These are phyloP conservation scores for Syzygium aqueum DNA, from an alignment of 345 rosid species.

Conservation along the genomic window DNA sequence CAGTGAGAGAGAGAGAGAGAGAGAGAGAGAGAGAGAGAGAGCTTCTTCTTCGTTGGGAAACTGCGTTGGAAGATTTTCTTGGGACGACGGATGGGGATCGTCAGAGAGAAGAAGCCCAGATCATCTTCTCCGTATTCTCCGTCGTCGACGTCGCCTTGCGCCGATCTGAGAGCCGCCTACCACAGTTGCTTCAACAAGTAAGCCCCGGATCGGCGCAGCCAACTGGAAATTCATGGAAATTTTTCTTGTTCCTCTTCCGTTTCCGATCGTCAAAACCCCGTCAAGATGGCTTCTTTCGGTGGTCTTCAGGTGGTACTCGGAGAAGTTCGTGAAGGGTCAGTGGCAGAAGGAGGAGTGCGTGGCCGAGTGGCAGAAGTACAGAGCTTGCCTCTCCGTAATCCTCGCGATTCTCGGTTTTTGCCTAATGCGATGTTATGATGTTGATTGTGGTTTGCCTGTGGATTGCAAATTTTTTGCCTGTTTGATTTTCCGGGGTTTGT, in stretches of 20 bases:
- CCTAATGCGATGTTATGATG: neutral
- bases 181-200: conserved; percentile 80
- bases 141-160: conserved; percentile 75
- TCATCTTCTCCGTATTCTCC: conserved; percentile 4
- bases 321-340: conserved; percentile 72
- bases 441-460: neutral
- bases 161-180: conserved; percentile 61
- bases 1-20: neutral
- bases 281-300: neutral
- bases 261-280: neutral
- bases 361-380: conserved; percentile 69
- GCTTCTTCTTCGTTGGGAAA: neutral
- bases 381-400: conserved; percentile 69
- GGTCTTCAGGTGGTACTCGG: conserved; percentile 69
- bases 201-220: neutral
- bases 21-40: too few species aligned
- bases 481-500: neutral
- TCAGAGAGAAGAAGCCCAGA: conserved; percentile 10
- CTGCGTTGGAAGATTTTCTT: neutral
- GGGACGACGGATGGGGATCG: conserved; percentile 24
- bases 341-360: conserved; percentile 75
- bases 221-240: neutral
- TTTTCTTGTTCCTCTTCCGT: neutral
- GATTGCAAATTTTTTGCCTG: neutral
- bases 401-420: neutral